These are phyloP conservation scores for Roridomyces roridus DNA, from an alignment of 768 basidiomycete species.

Conservation along the genomic window DNA sequence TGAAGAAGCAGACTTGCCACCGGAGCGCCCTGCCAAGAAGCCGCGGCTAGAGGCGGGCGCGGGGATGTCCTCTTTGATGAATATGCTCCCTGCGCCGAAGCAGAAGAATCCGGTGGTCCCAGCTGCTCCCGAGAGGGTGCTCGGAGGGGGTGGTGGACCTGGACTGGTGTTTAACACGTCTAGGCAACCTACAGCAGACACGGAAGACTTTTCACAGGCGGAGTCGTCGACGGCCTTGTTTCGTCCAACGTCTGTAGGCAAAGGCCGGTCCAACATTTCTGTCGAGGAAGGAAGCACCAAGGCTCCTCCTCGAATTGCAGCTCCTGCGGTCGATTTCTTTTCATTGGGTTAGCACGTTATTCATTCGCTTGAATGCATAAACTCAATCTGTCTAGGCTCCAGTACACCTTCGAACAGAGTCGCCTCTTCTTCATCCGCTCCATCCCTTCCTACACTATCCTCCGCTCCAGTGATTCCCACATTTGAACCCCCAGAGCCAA, in stretches of 20 bases:
- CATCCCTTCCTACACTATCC: conserved; percentile 48
- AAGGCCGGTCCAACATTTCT: conserved; percentile 65
- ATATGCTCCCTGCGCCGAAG: conserved; percentile 81
- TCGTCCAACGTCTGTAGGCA: conserved; percentile 62
- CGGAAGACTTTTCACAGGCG: too few relatives aligned
- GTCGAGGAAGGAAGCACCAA: conserved; percentile 45
- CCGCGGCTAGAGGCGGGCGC: conserved; percentile 58
- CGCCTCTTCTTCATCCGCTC: conserved; percentile 26
- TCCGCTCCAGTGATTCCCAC: conserved; percentile 74
- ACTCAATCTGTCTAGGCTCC: conserved; percentile 10
- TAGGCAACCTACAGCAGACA: too few relatives aligned
- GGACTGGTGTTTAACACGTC: conserved; percentile 64
- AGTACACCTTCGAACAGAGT: conserved; percentile 32
- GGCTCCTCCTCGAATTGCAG: conserved; percentile 23
- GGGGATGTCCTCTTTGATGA: conserved; percentile 67
- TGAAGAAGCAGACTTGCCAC: conserved; percentile 42
- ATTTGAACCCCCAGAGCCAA: conserved; percentile 77
- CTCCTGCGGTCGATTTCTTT: conserved; percentile 68
- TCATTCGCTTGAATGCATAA: background rate
- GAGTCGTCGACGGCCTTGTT: conserved; percentile 37
- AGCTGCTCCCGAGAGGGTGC: conserved; percentile 56
- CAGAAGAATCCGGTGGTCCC: conserved; percentile 50
- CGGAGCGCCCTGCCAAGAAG: conserved; percentile 64
- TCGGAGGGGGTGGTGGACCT: conserved; percentile 68
- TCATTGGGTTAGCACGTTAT: conserved; percentile 55